Evolutionary conservation across 2,329 filamentous ascomycete species (phyloP), one percentile per base, ranked within the genome.

Genomic region (Pyricularia pennisetigena): DNA sequence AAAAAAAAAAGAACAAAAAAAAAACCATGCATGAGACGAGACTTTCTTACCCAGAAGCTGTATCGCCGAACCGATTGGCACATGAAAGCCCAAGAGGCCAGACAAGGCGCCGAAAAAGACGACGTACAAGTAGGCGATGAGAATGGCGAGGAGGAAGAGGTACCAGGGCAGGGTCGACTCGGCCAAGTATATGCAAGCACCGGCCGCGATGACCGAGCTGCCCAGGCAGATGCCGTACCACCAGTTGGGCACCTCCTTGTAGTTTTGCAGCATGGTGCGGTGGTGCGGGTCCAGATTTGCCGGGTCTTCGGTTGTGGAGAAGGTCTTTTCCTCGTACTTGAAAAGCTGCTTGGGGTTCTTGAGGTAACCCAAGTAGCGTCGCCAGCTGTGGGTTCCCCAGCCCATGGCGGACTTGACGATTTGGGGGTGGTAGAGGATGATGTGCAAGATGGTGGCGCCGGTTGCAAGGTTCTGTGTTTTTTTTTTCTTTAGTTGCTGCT

Each of bases 221-320:
- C 76, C 66, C 2, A 82, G 73, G 3, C 80, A 72, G 6, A 67
- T 62, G 7, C 73, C 69, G 70, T 80, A 82, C 81, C 80, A 82
- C 76, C 77, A 79, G 67, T 76, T 74, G 0, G 80, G 80, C 0
- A 78, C 77, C 65, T 81, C 79, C 23, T 77, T 75, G 73, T 82
- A 82, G 16, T 72, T 71, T 7, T 62, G 59, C 64, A 78, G 74
- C 76, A 81, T 81, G 57, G 79, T 68, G 64, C 74, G 76, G 72
- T 80, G 82, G 70, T 82, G 80, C 3, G 79, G 80, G 68, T 82
- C 80, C 0, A 70, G 54, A 41, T 71, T 69, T 10, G 67, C 71
- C 29, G 71, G 69, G 41, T 68, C 68, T 12, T 72, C 49, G 68
- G n/a, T 70, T 68, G 67, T 70, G 66, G 67, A 10, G 49, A 66